Evolutionary conservation across 495 filamentous ascomycete genomes (phyloP), one percentile per base, ranked within the genome.

Genomic region (Hapsidospora chrysogenum): DNA sequence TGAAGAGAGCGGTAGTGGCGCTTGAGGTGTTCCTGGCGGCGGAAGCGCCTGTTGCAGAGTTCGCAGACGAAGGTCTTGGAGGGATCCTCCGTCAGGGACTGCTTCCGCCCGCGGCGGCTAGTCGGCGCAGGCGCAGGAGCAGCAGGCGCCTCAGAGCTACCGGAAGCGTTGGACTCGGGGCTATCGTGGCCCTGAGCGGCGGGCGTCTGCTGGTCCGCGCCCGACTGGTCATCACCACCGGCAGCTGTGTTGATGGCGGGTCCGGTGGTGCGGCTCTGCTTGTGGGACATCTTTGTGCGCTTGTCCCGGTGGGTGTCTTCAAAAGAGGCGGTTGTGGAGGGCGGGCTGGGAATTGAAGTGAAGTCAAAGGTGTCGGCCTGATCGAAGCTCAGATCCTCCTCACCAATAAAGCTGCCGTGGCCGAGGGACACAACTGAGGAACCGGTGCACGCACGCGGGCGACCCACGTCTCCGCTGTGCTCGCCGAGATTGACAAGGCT

Each of bases 41-140:
- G 84, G 77, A 99, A 99, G 34, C 92, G 85, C 35, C 92, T 83
- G 30, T 77, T 82, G 72, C 92, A 99, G 14, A 96, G 68, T 28
- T 84, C 80, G 65, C 92, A 99, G 35, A 92, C 80, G 46, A 96
- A 99, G 0, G 85, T 93, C 76, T 99, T 99, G 45, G 84, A 92
- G 3, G 92, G 89, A 47, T 99, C 89, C 43, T 99, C 89, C 13
- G 89, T 96, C 52, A 96, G 57, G 1, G 92, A 96, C 61, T 99
- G 89, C 73, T 99, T 99, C 55, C 89, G 86, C 20, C 89, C 89
- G 38, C 89, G 85, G 44, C 89, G 92, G 58, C 81, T 87, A 46
- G 83, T 72, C 7, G 79, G 81, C 17, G 72, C 68, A 8, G 71
- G 63, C 0, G 66, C 50, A 20, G 69, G 51, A 21, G 57, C 42